Evolutionary conservation across 2,329 filamentous ascomycete genomes (phyloP), one percentile per base, ranked within the genome.

Genomic region (Penicillium brevicompactum): DNA sequence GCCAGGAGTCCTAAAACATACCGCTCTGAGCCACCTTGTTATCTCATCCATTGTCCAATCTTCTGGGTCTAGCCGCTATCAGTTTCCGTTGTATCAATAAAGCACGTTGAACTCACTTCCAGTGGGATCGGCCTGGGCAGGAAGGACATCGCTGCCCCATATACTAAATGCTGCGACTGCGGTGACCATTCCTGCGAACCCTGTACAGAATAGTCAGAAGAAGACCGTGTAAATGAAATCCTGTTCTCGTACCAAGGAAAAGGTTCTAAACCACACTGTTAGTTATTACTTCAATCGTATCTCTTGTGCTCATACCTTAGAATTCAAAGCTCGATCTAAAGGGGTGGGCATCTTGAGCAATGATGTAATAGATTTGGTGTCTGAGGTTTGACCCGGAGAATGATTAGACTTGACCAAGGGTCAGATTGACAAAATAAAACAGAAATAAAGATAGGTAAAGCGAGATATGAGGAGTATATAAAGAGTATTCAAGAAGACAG

Each of bases 81-180:
- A 66, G 61, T 44, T 49, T 22, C 44, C 43, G 45, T 38, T 31
- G 27, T 21, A 44, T 48, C 30, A 11, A 21, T 34, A 24, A 27
- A 27, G 6, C 16, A 6, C 21, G 21, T 22, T 45, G 11, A 21
- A 30, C 56, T 56, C 85, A 78, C 91, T 83, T 57, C 92, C 92
- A 27, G 79, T 90, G n/a, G 92, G 91, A 70, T 96, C 92, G 46
- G 80, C 57, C 61, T 86, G 79, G 3, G 83, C 74, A 1, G 92
- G 92, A 67, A 97, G 96, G 67, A 97, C 83, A 60, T 93, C 91
- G 50, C 85, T 82, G 53, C 91, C 91, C 87, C 89, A 95, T 65
- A 97, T 93, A 16, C 85, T 84, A 88, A 89, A 96, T 41, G 85
- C 86, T 14, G 91, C 89, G 2, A 89, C 91, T 2, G 89, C 91